Evolutionary conservation across 106 monocot species (phyloP).

Genomic region (Dioscorea zingiberensis): DNA sequence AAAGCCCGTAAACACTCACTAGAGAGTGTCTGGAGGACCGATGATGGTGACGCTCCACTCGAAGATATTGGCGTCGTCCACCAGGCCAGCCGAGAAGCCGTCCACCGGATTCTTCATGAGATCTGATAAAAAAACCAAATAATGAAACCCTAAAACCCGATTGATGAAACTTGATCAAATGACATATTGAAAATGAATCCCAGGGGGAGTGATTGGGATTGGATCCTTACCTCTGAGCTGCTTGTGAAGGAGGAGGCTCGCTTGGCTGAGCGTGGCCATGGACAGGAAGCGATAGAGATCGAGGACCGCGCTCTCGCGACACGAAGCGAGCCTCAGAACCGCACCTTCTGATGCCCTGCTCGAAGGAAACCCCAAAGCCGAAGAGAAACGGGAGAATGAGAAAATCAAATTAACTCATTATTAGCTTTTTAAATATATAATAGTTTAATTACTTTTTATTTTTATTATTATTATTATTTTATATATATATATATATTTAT

Average conservation of each 20-base stretch:
- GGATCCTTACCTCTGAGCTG: slow-evolving; percentile 44
- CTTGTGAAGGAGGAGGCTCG: slow-evolving; percentile 51
- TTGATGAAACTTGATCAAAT: not conserved
- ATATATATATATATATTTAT: too few relatives aligned
- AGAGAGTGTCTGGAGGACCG: slow-evolving; percentile 22
- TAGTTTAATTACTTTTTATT: too few relatives aligned
- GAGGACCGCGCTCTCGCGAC: not conserved
- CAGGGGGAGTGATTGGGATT: not conserved
- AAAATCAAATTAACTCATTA: too few relatives aligned
- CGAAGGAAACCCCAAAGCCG: too few relatives aligned
- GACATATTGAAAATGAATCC: not conserved
- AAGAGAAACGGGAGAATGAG: too few relatives aligned
- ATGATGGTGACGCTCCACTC: slow-evolving; percentile 30
- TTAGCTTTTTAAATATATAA: too few relatives aligned
- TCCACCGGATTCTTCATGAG: slow-evolving; percentile 24
- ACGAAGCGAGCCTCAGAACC: too few relatives aligned
- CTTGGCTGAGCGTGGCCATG: slow-evolving; percentile 50
- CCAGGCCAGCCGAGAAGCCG: slow-evolving; percentile 23
- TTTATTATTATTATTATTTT: too few relatives aligned
- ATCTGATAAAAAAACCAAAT: slow-evolving; percentile 8
- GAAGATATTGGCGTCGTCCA: slow-evolving; percentile 23
- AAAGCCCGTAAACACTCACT: slow-evolving; percentile 4
- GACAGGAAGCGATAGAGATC: not conserved
- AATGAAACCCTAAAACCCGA: not conserved
- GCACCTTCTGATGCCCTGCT: too few relatives aligned